Evolutionary conservation across 345 rosid genomes (phyloP), one percentile per base, ranked within the genome.

Genomic region (Arabidopsis arenosa): DNA sequence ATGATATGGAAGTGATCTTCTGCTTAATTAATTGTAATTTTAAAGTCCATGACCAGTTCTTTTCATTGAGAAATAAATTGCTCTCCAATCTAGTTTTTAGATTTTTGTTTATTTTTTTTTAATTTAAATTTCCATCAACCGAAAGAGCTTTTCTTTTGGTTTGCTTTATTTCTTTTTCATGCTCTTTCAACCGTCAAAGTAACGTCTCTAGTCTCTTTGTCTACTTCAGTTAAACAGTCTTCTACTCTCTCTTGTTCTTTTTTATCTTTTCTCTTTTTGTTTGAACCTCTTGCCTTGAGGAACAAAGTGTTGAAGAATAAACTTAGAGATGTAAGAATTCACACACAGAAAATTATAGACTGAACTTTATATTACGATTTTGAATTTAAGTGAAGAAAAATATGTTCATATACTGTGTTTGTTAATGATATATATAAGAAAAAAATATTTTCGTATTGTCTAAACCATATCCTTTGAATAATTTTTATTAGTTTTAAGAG

Each of bases 1-100:
- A 78, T 73, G 77, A 78, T 78, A 72, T 53, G 81, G 72, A 78
- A 78, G 63, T 73, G 66, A 72, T 78, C 70, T 72, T 73, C 48
- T 64, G 66, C 39, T 64, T 66, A 52, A 26, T 68, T 58, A 72
- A 78, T 32, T 59, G 48, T 33, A 40, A 72, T 65, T 71, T 58
- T 39, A 28, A 57, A 70, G 35, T 65, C 45, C 15, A 63, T 41
- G 67, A 67, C 40, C 33, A 48, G 39, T 48, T 56, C 62, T 64
- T 72, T 70, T 45, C 56, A 61, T 13, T 11, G 58, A 68, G 56
- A 69, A 51, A 69, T 40, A 61, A 69, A 54, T 21, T 62, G 70
- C 33, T 69, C 41, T 64, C 80, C 76, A 49, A 51, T 58, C 35
- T 53, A 32, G 5, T 72, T 72, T 72, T 65, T 11, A 56, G 43